Evolutionary conservation across 148 eudicot genomes (phyloP).

Genomic region (Silene latifolia): DNA sequence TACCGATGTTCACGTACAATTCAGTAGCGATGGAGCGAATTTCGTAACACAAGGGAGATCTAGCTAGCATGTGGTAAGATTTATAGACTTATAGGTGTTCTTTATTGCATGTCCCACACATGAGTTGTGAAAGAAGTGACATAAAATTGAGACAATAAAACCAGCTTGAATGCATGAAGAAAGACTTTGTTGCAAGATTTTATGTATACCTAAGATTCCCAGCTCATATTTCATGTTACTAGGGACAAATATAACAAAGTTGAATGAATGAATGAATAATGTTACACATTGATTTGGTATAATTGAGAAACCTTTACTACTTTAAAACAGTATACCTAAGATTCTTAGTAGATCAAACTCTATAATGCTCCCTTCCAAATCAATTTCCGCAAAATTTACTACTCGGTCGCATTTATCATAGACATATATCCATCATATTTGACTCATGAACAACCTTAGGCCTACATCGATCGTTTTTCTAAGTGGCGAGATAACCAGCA

Average conservation of each 20-base stretch:
- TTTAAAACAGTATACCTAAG: slow-evolving; percentile 17
- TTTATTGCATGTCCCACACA: slow-evolving; percentile 29
- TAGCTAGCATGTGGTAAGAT: slow-evolving; percentile 11
- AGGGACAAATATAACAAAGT: slow-evolving; percentile 16
- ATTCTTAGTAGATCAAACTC: slow-evolving; percentile 1
- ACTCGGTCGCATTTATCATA: neutral
- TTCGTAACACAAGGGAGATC: neutral
- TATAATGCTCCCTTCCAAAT: slow-evolving; percentile 10
- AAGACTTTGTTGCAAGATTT: slow-evolving; percentile 10
- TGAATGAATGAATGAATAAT: neutral
- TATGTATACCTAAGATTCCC: neutral
- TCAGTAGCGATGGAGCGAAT: neutral
- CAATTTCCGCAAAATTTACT: neutral
- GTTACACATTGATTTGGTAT: slow-evolving; percentile 2
- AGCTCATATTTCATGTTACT: slow-evolving; percentile 2
- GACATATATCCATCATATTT: neutral
- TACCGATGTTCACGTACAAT: neutral
- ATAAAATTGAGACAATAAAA: slow-evolving; percentile 28
- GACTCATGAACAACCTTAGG: neutral
- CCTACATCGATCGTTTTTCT: neutral
- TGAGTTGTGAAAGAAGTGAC: slow-evolving; percentile 28
- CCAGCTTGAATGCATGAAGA: slow-evolving; percentile 15
- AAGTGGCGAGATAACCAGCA: neutral
- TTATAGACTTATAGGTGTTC: slow-evolving; percentile 16
- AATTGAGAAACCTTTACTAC: neutral